phyloP scores from a whole-genome alignment of 192 early-diverging fungal species.

The Entomortierella parvispora region DNA sequence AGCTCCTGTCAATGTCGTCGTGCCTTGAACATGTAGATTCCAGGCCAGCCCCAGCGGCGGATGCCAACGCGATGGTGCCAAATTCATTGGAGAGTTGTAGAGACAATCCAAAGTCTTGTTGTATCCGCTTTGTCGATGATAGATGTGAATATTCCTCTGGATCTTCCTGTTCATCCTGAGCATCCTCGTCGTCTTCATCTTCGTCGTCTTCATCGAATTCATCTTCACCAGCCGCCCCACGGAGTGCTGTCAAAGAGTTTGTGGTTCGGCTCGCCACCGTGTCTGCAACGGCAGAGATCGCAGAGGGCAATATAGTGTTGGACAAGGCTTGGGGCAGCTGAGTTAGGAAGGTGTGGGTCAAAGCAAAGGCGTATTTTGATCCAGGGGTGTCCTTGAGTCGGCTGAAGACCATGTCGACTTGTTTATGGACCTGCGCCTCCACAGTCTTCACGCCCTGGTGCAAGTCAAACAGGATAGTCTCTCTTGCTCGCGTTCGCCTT shows the following conservation, averaged over 20 bases:
- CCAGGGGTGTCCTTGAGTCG: constrained; percentile 33
- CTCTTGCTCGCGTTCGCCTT: constrained; percentile 32
- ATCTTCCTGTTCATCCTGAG: constrained; percentile 25
- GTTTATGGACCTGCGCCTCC: constrained; percentile 47
- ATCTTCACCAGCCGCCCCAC: constrained; percentile 32
- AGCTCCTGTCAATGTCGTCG: neutral
- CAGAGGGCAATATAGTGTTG: constrained; percentile 43
- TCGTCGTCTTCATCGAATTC: constrained; percentile 48
- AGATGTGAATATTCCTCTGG: constrained; percentile 18
- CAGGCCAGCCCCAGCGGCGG: no score
- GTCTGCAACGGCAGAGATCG: constrained; percentile 48
- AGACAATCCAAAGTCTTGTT: constrained; percentile 15
- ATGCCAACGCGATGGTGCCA: constrained; percentile 35
- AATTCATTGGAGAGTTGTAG: constrained; percentile 37
- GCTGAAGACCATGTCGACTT: constrained; percentile 47
- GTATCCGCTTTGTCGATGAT: neutral
- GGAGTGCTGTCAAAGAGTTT: constrained; percentile 29
- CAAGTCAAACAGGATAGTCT: constrained; percentile 38
- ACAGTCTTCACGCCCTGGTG: constrained; percentile 47
- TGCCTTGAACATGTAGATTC: no score
- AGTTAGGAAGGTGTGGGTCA: constrained; percentile 41
- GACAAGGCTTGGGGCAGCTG: constrained; percentile 42
- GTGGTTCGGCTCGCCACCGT: constrained; percentile 39
- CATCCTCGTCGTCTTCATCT: constrained; percentile 16
- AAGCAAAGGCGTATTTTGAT: constrained; percentile 43